Evolutionary conservation across 225 moss, liverwort and hornwort genomes (phyloP).

Genomic region (Straminergon stramineum): DNA sequence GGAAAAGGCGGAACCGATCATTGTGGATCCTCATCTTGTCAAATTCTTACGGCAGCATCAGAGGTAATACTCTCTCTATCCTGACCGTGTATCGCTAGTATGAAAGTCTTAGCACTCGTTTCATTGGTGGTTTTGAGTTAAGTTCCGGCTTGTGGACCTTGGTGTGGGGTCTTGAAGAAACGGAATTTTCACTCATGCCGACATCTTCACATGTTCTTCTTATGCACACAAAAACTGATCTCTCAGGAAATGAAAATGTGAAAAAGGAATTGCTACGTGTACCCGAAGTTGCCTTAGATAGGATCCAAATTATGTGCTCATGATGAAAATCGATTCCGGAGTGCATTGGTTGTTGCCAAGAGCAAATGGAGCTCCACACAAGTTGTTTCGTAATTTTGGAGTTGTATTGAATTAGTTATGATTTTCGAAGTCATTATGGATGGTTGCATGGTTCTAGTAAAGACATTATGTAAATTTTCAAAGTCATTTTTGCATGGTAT

Average conservation of each 20-base stretch:
- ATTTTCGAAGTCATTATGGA: neutral
- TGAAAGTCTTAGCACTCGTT: neutral
- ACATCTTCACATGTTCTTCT: neutral
- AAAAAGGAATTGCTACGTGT: neutral
- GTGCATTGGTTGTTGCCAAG: too few relatives aligned
- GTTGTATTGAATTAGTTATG: neutral
- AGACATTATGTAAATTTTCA: neutral
- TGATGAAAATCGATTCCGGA: neutral
- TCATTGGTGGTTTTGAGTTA: neutral
- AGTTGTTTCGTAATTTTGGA: neutral
- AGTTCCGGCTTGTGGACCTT: neutral
- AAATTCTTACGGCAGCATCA: constrained; percentile 89
- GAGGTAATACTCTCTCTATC: constrained; percentile 30
- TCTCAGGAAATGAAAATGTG: neutral
- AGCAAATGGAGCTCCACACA: neutral
- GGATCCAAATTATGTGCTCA: neutral
- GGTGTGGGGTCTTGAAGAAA: neutral
- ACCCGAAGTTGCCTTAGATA: neutral
- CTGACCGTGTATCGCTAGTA: neutral
- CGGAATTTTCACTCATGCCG: neutral
- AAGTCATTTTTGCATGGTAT: neutral
- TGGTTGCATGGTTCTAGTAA: neutral
- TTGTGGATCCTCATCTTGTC: constrained; percentile 71
- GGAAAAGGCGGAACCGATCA: constrained; percentile 38
- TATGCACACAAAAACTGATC: neutral